Evolutionary conservation across 2,329 filamentous ascomycete genomes (phyloP).

Genomic region (Alternaria sp.): DNA sequence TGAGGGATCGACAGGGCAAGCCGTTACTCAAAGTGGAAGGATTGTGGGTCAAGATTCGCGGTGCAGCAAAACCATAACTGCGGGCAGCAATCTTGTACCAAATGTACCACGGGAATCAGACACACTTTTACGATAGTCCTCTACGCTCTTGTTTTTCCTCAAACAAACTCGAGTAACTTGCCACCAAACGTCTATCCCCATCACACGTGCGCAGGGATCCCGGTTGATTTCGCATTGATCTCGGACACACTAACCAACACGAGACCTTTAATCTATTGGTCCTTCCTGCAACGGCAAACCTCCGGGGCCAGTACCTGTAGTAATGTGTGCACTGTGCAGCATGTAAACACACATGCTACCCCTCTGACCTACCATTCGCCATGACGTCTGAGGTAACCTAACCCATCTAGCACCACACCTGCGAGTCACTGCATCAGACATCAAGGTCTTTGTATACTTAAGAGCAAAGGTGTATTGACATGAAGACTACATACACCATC

Average conservation of each 20-base stretch:
- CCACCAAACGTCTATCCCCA: slow-evolving; percentile 9
- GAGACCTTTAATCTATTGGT: slow-evolving; percentile 11
- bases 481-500: neutral
- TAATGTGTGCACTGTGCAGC: slow-evolving; percentile 16
- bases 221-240: slow-evolving; percentile 14
- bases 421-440: neutral
- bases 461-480: slow-evolving; percentile 4
- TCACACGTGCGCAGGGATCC: slow-evolving; percentile 24
- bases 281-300: slow-evolving; percentile 19
- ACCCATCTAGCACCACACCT: slow-evolving; percentile 4
- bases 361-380: slow-evolving; percentile 17
- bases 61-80: slow-evolving; percentile 26
- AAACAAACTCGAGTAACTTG: neutral
- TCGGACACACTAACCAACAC: slow-evolving; percentile 21
- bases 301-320: slow-evolving; percentile 21
- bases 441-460: slow-evolving; percentile 12
- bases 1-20: slow-evolving; percentile 35
- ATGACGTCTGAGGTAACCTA: slow-evolving; percentile 1
- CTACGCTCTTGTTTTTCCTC: neutral
- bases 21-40: slow-evolving; percentile 32
- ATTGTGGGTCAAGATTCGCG: slow-evolving; percentile 31
- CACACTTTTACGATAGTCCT: neutral
- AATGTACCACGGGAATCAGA: neutral
- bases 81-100: neutral
- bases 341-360: slow-evolving; percentile 21